Conservation (phyloP, 2,329 filamentous ascomycete genomes). For the Trichoderma sp. region DNA sequence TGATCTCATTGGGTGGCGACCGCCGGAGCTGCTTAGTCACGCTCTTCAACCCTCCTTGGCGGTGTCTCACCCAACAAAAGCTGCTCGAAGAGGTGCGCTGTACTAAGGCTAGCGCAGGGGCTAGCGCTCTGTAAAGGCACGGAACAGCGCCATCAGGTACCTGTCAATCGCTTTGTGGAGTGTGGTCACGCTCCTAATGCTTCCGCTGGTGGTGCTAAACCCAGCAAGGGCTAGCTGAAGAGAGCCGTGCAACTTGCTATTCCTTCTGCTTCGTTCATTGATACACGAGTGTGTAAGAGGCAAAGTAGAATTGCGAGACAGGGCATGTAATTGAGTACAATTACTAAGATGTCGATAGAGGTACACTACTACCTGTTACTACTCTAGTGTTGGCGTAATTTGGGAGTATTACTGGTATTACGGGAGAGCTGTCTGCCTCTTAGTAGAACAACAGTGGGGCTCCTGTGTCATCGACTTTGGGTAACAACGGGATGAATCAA, state of each 20-base stretch:
- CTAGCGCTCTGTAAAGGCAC: background rate
- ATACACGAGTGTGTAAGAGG: background rate
- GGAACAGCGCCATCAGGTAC: background rate
- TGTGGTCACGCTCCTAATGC: background rate
- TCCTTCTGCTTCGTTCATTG: background rate
- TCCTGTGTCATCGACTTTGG: background rate
- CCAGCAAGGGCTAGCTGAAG: background rate
- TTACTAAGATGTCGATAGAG: background rate
- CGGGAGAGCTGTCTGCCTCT: background rate
- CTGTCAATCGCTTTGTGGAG: background rate
- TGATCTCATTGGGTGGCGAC: background rate
- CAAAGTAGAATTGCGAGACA: background rate
- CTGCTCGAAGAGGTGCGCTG: background rate
- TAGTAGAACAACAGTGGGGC: background rate
- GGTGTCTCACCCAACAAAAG: background rate
- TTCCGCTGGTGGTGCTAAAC: background rate
- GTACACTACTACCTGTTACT: background rate
- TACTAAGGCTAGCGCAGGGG: conserved; percentile 1
- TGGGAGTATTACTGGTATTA: background rate
- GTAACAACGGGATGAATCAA: background rate
- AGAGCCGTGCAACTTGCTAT: background rate
- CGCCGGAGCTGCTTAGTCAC: background rate
- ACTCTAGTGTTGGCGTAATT: background rate
- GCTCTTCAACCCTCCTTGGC: background rate
- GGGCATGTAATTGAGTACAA: background rate